phyloP scores from a whole-genome alignment of 1,284 basidiomycete species.

The Boletellus sp. region DNA sequence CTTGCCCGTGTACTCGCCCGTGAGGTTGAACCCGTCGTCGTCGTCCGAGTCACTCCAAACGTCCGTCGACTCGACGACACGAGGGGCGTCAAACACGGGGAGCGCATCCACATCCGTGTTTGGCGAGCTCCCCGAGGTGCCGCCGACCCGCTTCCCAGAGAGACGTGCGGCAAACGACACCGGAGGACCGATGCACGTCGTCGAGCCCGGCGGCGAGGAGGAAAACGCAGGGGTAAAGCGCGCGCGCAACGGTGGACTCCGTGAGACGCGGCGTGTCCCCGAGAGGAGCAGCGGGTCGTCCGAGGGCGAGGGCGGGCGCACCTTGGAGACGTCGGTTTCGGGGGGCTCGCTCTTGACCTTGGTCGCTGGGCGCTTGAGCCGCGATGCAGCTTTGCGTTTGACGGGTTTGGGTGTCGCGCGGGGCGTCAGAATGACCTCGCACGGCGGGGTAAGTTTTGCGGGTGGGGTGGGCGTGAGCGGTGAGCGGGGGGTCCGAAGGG shows the following conservation, averaged over 20 bases:
- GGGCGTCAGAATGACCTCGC: constrained; percentile 44
- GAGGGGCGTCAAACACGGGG: constrained; percentile 33
- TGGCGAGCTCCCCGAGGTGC: constrained; percentile 1
- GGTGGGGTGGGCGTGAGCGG: constrained; percentile 10
- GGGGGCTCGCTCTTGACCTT: constrained; percentile 61
- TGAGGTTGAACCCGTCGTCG: constrained; percentile 31
- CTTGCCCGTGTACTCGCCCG: constrained; percentile 62
- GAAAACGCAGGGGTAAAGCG: constrained; percentile 27
- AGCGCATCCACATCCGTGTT: constrained; percentile 11
- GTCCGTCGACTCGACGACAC: constrained; percentile 11
- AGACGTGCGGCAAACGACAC: constrained; percentile 23
- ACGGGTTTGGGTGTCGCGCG: constrained; percentile 34
- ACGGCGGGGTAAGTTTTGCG: constrained; percentile 61
- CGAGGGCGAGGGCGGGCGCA: constrained; percentile 66
- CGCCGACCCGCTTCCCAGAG: constrained; percentile 5
- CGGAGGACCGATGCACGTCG: background rate
- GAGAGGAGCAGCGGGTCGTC: constrained; percentile 69
- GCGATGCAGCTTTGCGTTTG: constrained; percentile 34
- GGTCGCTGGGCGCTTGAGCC: constrained; percentile 21
- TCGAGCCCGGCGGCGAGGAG: constrained; percentile 20
- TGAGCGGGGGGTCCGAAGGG: constrained; percentile 4
- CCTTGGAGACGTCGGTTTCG: constrained; percentile 53
- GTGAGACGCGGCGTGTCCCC: constrained; percentile 26
- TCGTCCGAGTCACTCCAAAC: constrained; percentile 38
- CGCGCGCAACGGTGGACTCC: constrained; percentile 17